Conservation (phyloP, 2,329 filamentous ascomycete genomes). For the Hirsutella minnesotensis region DNA sequence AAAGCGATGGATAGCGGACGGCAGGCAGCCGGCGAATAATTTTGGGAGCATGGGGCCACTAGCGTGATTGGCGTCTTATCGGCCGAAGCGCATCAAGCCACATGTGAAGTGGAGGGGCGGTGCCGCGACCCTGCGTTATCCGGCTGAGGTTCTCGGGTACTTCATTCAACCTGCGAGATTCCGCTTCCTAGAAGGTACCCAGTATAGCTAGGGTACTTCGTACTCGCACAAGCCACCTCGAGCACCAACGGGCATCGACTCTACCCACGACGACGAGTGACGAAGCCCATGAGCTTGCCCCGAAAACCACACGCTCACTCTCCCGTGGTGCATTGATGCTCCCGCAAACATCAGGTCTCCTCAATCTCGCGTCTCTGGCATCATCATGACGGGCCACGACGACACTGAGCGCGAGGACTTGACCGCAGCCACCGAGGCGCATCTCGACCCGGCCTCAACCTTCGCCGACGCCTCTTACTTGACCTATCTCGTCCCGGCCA, state of each 20-base stretch:
- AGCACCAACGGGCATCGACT: too few species aligned
- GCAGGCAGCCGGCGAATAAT: slow-evolving; percentile 2
- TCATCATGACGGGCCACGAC: slow-evolving; percentile 10
- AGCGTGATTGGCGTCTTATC: neutral
- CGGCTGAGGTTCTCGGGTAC: neutral
- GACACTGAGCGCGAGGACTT: slow-evolving; percentile 11
- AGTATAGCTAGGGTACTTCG: too few species aligned
- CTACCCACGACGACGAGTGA: too few species aligned
- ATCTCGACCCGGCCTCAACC: slow-evolving; percentile 14
- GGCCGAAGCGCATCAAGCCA: too few species aligned
- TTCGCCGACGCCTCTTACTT: slow-evolving; percentile 49
- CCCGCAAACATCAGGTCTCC: too few species aligned
- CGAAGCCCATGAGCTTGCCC: too few species aligned
- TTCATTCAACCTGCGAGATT: too few species aligned
- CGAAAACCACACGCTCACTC: neutral
- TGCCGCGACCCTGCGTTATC: neutral
- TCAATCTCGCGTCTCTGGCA: too few species aligned
- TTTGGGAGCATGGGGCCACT: slow-evolving; percentile 11
- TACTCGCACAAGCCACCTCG: too few species aligned
- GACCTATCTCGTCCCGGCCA: slow-evolving; percentile 47
- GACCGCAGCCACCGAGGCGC: slow-evolving; percentile 10
- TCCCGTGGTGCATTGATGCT: neutral
- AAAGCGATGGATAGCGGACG: slow-evolving; percentile 1
- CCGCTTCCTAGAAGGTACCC: too few species aligned
- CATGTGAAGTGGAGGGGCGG: neutral